Percentiles rank a stretch among this genome's conserved stretches.
phyloP scores from a whole-genome alignment of 1,284 basidiomycete species.

The Waitea zeae region DNA sequence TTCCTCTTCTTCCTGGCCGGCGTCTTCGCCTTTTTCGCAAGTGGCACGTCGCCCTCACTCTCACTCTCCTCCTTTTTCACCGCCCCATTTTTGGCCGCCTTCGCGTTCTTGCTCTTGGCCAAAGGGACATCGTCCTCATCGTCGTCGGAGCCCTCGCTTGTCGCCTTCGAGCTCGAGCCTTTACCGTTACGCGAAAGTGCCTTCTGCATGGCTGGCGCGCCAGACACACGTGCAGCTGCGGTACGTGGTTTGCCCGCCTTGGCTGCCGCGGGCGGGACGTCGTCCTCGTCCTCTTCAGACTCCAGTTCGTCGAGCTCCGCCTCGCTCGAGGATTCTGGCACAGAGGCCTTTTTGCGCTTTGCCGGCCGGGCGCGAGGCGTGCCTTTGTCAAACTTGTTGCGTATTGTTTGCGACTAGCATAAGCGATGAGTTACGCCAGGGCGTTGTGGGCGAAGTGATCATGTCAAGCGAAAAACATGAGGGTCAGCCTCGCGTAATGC shows the following conservation, averaged over 20 bases:
- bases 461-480: constrained; percentile 12
- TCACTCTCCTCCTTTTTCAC: constrained; percentile 23
- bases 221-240: no score
- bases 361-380: constrained; percentile 23
- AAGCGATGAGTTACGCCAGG: constrained; percentile 12
- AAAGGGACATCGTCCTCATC: neutral
- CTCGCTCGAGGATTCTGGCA: constrained; percentile 36
- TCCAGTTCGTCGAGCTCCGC: no score
- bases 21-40: constrained; percentile 19
- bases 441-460: constrained; percentile 17
- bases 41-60: constrained; percentile 19
- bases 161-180: no score
- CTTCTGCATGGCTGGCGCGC: no score
- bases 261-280: constrained; percentile 53
- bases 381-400: constrained; percentile 25
- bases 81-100: constrained; percentile 18
- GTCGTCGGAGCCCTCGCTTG: neutral
- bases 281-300: no score
- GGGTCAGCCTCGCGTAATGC: constrained; percentile 9
- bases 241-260: constrained; percentile 28
- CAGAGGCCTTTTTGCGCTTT: constrained; percentile 41
- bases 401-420: constrained; percentile 19
- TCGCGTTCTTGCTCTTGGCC: constrained; percentile 13
- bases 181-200: no score
- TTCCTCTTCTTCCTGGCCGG: constrained; percentile 29